Evolutionary conservation across 495 filamentous ascomycete genomes (phyloP).

Genomic region (Penicillium robsamsonii): DNA sequence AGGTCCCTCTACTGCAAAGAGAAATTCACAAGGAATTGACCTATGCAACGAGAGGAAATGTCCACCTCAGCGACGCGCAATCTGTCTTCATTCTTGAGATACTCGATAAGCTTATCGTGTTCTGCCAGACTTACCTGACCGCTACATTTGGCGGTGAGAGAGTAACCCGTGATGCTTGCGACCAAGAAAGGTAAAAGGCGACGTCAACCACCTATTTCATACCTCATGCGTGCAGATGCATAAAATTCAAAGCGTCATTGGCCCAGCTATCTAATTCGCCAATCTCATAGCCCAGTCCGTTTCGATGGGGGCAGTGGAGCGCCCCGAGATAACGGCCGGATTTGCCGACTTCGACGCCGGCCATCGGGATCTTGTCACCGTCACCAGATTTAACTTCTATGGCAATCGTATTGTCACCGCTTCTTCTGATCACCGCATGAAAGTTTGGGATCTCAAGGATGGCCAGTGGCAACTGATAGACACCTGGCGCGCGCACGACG

Average conservation of each 20-base stretch:
- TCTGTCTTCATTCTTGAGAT: slow-evolving; percentile 30
- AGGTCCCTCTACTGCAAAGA: neutral
- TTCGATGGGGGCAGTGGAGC: slow-evolving; percentile 29
- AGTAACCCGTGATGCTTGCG: slow-evolving; percentile 22
- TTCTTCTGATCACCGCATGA: slow-evolving; percentile 88
- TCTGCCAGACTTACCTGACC: slow-evolving; percentile 32
- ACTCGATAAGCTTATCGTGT: slow-evolving; percentile 30
- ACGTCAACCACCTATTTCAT: slow-evolving; percentile 31
- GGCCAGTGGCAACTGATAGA: slow-evolving; percentile 78
- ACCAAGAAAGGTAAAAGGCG: slow-evolving; percentile 25
- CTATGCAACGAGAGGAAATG: slow-evolving; percentile 8
- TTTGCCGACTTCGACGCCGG: slow-evolving; percentile 68
- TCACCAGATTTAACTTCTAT: slow-evolving; percentile 66
- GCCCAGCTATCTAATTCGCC: slow-evolving; percentile 18
- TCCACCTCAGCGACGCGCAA: slow-evolving; percentile 24
- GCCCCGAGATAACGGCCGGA: slow-evolving; percentile 41
- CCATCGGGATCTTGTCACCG: slow-evolving; percentile 53
- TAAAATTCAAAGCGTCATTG: slow-evolving; percentile 25
- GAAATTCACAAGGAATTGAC: slow-evolving; percentile 8
- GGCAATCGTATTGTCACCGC: slow-evolving; percentile 88
- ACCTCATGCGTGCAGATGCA: slow-evolving; percentile 27
- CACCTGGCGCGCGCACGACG: slow-evolving; percentile 86
- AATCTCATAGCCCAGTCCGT: slow-evolving; percentile 9
- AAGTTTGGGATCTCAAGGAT: slow-evolving; percentile 83
- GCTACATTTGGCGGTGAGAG: slow-evolving; percentile 24